These are phyloP conservation scores for Fusarium pseudonygamai DNA, from an alignment of 2,329 filamentous ascomycete species.

Conservation along the genomic window DNA sequence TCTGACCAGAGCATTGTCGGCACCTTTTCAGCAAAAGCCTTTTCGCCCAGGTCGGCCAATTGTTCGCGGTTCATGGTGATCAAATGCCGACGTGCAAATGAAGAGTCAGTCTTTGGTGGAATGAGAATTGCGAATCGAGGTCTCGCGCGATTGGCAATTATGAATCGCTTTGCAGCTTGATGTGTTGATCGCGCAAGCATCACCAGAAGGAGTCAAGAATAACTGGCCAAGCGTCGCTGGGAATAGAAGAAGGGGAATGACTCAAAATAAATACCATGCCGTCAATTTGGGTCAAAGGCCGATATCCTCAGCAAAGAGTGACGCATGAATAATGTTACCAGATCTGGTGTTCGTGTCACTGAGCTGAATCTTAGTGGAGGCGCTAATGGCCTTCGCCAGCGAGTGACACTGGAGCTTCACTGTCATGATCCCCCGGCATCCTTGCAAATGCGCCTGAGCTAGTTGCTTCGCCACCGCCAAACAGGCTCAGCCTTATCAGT, in stretches of 20 bases:
- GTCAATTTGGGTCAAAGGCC: background rate
- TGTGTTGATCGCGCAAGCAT: background rate
- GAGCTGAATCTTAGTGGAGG: background rate
- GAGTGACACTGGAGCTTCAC: background rate
- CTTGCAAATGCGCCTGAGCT: background rate
- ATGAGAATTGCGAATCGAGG: background rate
- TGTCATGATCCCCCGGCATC: background rate
- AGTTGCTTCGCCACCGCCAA: background rate
- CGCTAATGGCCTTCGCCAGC: background rate
- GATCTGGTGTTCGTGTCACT: background rate
- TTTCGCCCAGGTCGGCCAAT: background rate
- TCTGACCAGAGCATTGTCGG: background rate
- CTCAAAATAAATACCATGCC: background rate
- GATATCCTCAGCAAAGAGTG: background rate
- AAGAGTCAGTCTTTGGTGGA: too few species aligned
- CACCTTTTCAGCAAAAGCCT: background rate
- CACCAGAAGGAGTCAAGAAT: accelerated
- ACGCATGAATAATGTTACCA: background rate
- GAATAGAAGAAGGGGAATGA: background rate
- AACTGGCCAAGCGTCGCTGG: background rate
- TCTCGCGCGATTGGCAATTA: background rate
- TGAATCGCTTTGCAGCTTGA: background rate
- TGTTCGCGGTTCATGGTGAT: background rate
- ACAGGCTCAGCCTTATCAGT: background rate
- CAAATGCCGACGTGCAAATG: background rate